Evolutionary conservation across 2,329 filamentous ascomycete genomes (phyloP).

Genomic region (Epichloe aotearoae): DNA sequence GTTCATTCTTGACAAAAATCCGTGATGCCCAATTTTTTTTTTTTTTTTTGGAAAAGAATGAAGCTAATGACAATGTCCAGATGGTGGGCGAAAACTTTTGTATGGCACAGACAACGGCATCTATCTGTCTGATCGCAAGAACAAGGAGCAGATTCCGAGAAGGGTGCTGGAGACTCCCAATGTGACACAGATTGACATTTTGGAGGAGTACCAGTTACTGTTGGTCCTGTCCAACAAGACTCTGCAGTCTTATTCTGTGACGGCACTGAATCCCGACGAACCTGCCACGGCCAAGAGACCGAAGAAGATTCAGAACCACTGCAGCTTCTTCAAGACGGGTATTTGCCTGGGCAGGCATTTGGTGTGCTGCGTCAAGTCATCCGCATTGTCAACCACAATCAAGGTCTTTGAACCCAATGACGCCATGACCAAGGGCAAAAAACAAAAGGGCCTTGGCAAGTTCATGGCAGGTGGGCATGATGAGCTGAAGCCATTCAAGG

Average conservation of each 20-base stretch:
- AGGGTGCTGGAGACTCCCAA: conserved; percentile 74
- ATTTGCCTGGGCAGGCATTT: conserved; percentile 89
- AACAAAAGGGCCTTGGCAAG: conserved; percentile 88
- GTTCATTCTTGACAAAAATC: background rate
- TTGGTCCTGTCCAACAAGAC: conserved; percentile 90
- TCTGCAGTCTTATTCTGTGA: conserved; percentile 75
- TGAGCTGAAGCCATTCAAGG: conserved; percentile 91
- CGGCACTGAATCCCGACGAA: conserved; percentile 76
- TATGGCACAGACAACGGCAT: conserved; percentile 92
- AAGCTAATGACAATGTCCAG: conserved; percentile 29
- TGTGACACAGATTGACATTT: conserved; percentile 89
- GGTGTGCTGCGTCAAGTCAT: conserved; percentile 93
- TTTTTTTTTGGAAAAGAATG: background rate
- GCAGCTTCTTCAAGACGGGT: conserved; percentile 96
- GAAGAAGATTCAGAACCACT: conserved; percentile 93
- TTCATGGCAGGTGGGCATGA: conserved; percentile 92
- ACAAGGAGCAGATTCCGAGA: conserved; percentile 67
- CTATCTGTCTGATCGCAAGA: conserved; percentile 81
- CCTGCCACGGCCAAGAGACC: conserved; percentile 69
- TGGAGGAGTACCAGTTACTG: conserved; percentile 88
- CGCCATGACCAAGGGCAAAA: conserved; percentile 82
- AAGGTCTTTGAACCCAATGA: conserved; percentile 99
- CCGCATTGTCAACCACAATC: conserved; percentile 84
- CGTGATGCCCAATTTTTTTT: background rate
- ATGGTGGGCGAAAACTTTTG: conserved; percentile 88